Base-by-base conservation (phyloP, 805 yeast species). In the Novakomyces olei region DNA sequence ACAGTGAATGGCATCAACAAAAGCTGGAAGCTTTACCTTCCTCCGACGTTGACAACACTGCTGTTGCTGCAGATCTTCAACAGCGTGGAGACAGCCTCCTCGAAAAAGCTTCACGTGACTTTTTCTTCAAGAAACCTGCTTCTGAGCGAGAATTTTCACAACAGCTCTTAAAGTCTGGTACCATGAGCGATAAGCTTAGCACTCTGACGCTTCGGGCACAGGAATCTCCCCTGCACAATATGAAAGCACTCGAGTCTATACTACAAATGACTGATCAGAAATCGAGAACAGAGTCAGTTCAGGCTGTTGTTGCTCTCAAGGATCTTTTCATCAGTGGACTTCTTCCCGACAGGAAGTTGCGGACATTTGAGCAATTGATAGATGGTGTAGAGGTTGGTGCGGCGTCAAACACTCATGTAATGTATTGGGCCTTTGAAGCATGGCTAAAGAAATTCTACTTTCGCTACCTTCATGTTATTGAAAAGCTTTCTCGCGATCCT, bases 191-290 rank as follows among this genome's bases (percentile, higher is more conserved):
- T 72, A 81, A 88, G 56, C 77, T 88, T 35, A 78, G 93, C 30
- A 94, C 98, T 0, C 63, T 88, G 47, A 85, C 98, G 1, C 67
- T 88, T 48, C 60, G 88, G 48, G 67, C 83, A 30, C 96, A 88
- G 50, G 96, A 88, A 56, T 83, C 95, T 2, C 98, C 98, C 5
- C 50, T 81, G 34, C 96, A 88, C 49, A 77, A 85, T 43, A 47
- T 72, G 33, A 77, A 79, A 49, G 79, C 93, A 0, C 59, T 88
- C 36, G 92, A 79, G 41, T 74, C 73, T 25, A 55, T 88, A 40
- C 49, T 77, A 39, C 63, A 68, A 4, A 77, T 73, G 57, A 79
- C 94, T 53, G 74, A 71, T 43, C 81, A 85, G 58, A 88, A 88
- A 56, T 73, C 92, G 15, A 69, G 95, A 58, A 81, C 88, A 29